Evolutionary conservation across 2,329 filamentous ascomycete species (phyloP).

Genomic region (Diaporthe capsici): DNA sequence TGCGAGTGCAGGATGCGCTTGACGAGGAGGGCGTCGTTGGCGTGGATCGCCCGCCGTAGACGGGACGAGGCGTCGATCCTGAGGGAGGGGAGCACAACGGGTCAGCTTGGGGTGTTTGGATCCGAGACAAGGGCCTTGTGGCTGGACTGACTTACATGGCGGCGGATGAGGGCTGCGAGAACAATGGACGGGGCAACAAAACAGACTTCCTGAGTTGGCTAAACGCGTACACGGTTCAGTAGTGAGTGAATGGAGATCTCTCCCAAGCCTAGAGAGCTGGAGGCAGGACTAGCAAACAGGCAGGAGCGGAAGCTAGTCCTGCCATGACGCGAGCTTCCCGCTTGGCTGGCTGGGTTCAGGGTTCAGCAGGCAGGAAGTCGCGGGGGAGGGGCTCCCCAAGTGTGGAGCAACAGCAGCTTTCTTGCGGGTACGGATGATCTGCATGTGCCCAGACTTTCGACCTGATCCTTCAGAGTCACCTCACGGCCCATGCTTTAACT

Average conservation of each 20-base stretch:
- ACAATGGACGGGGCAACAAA: not conserved
- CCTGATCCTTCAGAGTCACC: not conserved
- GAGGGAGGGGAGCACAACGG: not conserved
- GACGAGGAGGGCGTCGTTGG: slow-evolving; percentile 80
- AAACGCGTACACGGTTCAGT: slow-evolving; percentile 1
- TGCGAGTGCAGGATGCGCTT: slow-evolving; percentile 82
- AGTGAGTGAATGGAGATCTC: not conserved
- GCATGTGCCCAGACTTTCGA: slow-evolving; percentile 7
- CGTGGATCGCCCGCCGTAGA: slow-evolving; percentile 84
- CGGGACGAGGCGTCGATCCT: slow-evolving; percentile 85
- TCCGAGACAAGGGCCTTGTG: not conserved
- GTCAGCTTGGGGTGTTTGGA: not conserved
- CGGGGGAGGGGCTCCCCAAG: slow-evolving; percentile 20
- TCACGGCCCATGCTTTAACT: not conserved
- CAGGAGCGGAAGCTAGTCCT: slow-evolving; percentile 4
- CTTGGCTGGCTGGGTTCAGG: not conserved
- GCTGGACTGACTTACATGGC: slow-evolving; percentile 21
- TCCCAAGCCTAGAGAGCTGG: not conserved
- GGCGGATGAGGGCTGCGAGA: not conserved
- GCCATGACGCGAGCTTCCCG: slow-evolving; percentile 20
- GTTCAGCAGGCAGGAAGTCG: not conserved
- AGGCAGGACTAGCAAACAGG: slow-evolving; percentile 9
- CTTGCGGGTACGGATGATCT: slow-evolving; percentile 1
- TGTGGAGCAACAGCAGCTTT: not conserved
- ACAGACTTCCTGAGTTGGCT: slow-evolving; percentile 23